Percentiles rank a stretch among this genome's conserved stretches.
Conservation (phyloP, 2,329 filamentous ascomycete species). For the Exophiala sp. region DNA sequence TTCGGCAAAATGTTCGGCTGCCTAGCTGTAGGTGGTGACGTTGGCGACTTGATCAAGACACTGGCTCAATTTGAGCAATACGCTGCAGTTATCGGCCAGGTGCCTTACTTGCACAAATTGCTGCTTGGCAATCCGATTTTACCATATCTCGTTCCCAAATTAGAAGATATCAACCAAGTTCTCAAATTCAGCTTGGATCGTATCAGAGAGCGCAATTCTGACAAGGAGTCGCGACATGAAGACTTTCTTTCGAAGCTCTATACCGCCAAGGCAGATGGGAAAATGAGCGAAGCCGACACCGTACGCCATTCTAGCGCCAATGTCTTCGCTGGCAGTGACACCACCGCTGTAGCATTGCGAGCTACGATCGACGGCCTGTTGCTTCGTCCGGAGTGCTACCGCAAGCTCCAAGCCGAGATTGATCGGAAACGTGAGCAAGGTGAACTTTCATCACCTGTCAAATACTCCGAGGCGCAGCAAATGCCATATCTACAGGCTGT, state of each 20-base stretch:
- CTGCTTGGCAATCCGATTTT: conserved; percentile 31
- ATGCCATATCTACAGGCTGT: conserved; percentile 8
- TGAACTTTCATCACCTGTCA: conserved; percentile 12
- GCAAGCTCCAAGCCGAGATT: conserved; percentile 10
- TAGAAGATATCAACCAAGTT: conserved; percentile 8
- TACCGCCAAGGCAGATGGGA: conserved; percentile 7
- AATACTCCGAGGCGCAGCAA: conserved; percentile 25
- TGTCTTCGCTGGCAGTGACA: conserved; percentile 23
- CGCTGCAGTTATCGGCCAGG: conserved; percentile 27
- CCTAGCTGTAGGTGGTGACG: conserved; percentile 38
- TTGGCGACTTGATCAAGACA: conserved; percentile 34
- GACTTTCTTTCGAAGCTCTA: conserved; percentile 44
- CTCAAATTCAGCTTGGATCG: neutral
- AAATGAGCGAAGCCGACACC: conserved; percentile 1
- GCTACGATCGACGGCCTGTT: conserved; percentile 69
- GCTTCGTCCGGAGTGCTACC: conserved; percentile 49
- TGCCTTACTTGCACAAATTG: conserved; percentile 28
- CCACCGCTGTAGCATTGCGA: conserved; percentile 9
- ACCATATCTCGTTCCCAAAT: conserved; percentile 30
- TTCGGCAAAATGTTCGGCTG: conserved; percentile 41
- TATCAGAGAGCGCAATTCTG: neutral
- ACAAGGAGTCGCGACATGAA: conserved; percentile 1
- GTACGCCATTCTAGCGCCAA: conserved; percentile 13
- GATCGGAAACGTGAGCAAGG: conserved; percentile 1
- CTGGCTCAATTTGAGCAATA: conserved; percentile 30